Evolutionary conservation across 345 rosid genomes (phyloP), one percentile per base, ranked within the genome.

Genomic region (Brassica carinata): DNA sequence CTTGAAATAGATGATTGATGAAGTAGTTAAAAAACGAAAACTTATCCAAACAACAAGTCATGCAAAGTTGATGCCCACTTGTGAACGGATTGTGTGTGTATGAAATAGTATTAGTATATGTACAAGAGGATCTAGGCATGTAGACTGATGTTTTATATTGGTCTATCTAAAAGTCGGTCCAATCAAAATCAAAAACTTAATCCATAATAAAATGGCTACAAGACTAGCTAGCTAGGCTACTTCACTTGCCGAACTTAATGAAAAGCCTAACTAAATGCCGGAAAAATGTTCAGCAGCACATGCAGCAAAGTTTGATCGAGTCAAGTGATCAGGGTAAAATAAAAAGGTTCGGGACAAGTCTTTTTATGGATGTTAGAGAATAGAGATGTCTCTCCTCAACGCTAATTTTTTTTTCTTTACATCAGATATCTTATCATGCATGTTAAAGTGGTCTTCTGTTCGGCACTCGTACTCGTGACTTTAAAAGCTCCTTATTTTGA

Each of bases 1-100:
- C 38, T 58, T 36, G 68, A 43, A 30, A 43, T 67, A 38, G n/a
- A 79, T 59, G 77, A 73, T 27, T 72, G 65, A 45, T 27, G 71
- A 73, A 8, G 71, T 80, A 34, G 79, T 69, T 74, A 34, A 53
- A 74, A 80, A 51, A 70, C 71, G 61, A 80, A 64, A 69, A 61
- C 7, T 63, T 10, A 53, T 51, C 67, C 19, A 68, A 26, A n/a
- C 7, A 48, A 68, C 23, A 51, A 63, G 71, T 80, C 83, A 75
- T 80, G 83, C 83, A 69, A 69, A 69, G n/a, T 69, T 53, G 83
- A 74, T 69, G 79, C 61, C 79, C 3, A 74, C 71, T 63, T 51
- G 74, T 57, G 31, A 57, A 79, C 43, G 17, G 33, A 43, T 71
- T 72, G 69, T 73, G 71, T 53, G 67, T 76, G 63, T 72, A 64